These are phyloP conservation scores for Mrakia hoshinonis DNA, from an alignment of 768 basidiomycete genomes.

Conservation along the genomic window DNA sequence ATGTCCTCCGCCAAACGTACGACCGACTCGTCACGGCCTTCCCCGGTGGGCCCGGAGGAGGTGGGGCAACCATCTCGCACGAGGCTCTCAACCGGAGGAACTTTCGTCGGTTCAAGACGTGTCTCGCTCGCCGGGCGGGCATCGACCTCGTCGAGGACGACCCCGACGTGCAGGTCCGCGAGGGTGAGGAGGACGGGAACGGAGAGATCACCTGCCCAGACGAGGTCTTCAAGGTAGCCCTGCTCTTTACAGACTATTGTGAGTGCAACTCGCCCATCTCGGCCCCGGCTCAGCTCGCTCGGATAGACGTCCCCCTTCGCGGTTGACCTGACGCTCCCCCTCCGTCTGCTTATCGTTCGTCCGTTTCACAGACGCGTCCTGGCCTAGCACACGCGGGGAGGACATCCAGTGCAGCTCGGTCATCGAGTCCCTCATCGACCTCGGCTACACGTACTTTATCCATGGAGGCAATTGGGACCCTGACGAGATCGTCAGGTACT, in stretches of 20 bases:
- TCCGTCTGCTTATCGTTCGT: neutral
- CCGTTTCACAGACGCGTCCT: neutral
- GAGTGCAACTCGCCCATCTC: neutral
- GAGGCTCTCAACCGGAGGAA: neutral
- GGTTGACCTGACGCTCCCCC: too few relatives aligned
- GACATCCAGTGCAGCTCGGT: conserved; percentile 19
- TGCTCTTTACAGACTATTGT: conserved; percentile 8
- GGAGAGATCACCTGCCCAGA: neutral
- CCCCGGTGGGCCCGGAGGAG: neutral
- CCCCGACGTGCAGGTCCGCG: too few relatives aligned
- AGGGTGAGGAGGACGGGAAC: neutral
- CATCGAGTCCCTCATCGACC: conserved; percentile 1
- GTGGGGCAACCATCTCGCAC: neutral
- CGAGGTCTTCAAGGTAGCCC: neutral
- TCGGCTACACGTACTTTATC: conserved; percentile 14
- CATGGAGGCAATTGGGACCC: conserved; percentile 9
- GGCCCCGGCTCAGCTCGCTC: too few relatives aligned
- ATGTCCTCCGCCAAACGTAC: neutral
- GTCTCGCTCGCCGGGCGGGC: neutral
- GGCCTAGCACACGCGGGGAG: conserved; percentile 10
- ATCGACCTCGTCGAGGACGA: neutral
- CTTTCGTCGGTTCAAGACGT: neutral
- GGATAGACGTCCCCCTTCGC: too few relatives aligned
- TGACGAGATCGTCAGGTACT: neutral
- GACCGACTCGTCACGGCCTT: neutral